Evolutionary conservation across 164 flowering plant species (phyloP), one percentile per base, ranked within the genome.

Genomic region (Stephania yunnanensis): DNA sequence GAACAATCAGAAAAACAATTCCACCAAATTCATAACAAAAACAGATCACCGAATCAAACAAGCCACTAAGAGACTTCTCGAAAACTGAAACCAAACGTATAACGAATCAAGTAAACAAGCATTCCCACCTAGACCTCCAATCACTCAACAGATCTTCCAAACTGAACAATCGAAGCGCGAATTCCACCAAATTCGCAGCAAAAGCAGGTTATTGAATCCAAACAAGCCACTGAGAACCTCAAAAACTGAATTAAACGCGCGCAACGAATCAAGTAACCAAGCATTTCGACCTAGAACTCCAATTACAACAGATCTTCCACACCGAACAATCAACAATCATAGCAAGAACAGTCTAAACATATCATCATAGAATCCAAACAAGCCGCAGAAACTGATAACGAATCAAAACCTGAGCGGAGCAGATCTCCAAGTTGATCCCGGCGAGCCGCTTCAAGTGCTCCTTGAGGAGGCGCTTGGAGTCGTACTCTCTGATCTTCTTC

Each of bases 401-500:
- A 2, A 36, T 36, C 42, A 55, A 58, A n/a, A 90, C 94, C 87
- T 90, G 92, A 63, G 87, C 90, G 50, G 91, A 89, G 76, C 75
- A 75, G 82, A 87, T 90, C 74, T 82, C 86, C 53, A 89, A 81
- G 36, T 85, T 83, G 75, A 87, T 82, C 22, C 76, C 82, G 6
- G 90, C 83, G 71, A 90, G 83, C 71, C 88, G 78, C 76, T 88
- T 89, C 78, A 89, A 77, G 77, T 90, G 89, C 81, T 90, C 84
- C 82, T 89, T 90, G 76, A 91, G 85, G 15, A 91, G 85, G 31
- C 91, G 78, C 86, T 91, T 91, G 46, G 95, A 91, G 75, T 91
- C 92, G 71, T 89, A 89, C 81, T 91, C 95, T 80, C 92, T 84
- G 82, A 89, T 91, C 89, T 91, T 91, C 92, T 91, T 91, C 79